A percentile compares a stretch with the other conserved stretches of the same genome.
phyloP scores from a whole-genome alignment of 768 basidiomycete genomes.

The Cantharellus anzutake region DNA sequence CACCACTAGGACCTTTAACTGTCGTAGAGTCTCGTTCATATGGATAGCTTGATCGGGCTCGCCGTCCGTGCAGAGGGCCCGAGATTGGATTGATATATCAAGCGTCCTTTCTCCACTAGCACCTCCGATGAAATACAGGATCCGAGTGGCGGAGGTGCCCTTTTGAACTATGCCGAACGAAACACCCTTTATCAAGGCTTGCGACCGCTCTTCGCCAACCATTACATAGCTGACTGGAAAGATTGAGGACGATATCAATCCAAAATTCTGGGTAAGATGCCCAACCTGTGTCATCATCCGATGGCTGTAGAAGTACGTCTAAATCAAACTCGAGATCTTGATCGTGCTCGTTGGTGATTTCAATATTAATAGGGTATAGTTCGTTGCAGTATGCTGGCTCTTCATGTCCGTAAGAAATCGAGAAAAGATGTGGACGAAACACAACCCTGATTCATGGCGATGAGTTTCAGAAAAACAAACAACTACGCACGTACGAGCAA shows the following conservation, averaged over 20 bases:
- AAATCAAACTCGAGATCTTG: constrained; percentile 46
- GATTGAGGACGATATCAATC: not conserved
- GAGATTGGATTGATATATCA: constrained; percentile 65
- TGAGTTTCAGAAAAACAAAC: not conserved
- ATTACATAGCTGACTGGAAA: constrained; percentile 32
- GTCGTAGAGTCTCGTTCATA: constrained; percentile 42
- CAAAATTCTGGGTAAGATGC: not conserved
- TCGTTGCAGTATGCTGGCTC: constrained; percentile 68
- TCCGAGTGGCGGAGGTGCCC: constrained; percentile 37
- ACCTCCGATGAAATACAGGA: constrained; percentile 44
- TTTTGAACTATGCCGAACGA: constrained; percentile 43
- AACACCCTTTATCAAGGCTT: constrained; percentile 56
- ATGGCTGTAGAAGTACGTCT: constrained; percentile 65
- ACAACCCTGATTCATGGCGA: constrained; percentile 13
- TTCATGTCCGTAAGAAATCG: constrained; percentile 35
- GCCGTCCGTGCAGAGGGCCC: constrained; percentile 13
- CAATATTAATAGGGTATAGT: constrained; percentile 50
- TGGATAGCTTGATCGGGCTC: constrained; percentile 10
- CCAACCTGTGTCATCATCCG: constrained; percentile 56
- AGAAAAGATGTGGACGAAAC: constrained; percentile 39
- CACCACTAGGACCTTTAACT: constrained; percentile 47
- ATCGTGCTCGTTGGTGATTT: constrained; percentile 53
- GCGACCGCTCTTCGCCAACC: constrained; percentile 42
- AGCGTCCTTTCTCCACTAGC: constrained; percentile 50
- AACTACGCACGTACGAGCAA: not conserved